Conservation (phyloP, 305 asterid genomes). For the Fraxinus greggii region DNA sequence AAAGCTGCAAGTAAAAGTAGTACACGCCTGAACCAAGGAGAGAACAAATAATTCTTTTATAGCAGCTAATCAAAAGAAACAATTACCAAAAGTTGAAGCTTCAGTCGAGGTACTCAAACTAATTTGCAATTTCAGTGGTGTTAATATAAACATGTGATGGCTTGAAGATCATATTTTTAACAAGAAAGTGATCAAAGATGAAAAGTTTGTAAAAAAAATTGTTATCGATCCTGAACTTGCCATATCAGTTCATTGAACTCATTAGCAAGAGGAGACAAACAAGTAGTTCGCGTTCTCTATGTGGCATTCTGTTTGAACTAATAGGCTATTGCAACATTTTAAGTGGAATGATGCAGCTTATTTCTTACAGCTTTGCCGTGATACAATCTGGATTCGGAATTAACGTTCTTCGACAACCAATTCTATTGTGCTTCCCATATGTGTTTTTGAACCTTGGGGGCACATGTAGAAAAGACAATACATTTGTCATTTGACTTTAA, state of each 20-base stretch:
- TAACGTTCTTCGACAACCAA: slow-evolving; percentile 84
- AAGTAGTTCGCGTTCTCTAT: neutral
- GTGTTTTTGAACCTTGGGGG: slow-evolving; percentile 79
- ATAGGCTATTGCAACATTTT: neutral
- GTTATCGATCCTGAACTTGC: neutral
- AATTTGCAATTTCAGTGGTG: neutral
- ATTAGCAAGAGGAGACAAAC: slow-evolving; percentile 2
- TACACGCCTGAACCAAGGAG: neutral
- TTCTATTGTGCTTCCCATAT: slow-evolving; percentile 98
- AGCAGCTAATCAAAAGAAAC: neutral
- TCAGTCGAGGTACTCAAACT: neutral
- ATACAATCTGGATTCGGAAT: slow-evolving; percentile 73
- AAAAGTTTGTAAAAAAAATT: neutral
- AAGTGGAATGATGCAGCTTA: slow-evolving; percentile 5
- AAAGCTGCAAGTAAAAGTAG: neutral
- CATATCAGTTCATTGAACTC: neutral
- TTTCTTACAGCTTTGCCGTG: slow-evolving; percentile 76
- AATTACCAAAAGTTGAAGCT: neutral
- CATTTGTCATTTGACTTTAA: slow-evolving; percentile 12
- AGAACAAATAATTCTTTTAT: neutral
- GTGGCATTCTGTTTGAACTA: neutral
- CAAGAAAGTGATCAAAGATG: neutral
- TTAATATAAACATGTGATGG: neutral
- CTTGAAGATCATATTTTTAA: neutral
- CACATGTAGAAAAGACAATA: slow-evolving; percentile 9